Evolutionary conservation across 345 rosid species (phyloP).

Genomic region (Bruguiera gymnorhiza): DNA sequence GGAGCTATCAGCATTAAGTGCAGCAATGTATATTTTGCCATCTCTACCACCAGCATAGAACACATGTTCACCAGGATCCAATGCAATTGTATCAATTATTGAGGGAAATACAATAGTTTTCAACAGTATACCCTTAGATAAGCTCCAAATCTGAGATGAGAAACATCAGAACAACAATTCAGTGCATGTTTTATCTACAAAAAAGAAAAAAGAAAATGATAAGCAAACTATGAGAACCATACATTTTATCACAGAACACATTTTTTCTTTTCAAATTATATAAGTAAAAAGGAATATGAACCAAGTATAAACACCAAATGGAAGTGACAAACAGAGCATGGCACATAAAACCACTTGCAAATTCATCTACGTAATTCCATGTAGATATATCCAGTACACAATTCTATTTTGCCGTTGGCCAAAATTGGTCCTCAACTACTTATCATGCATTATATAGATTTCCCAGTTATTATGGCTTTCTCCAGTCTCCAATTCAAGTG

Average conservation of each 20-base stretch:
- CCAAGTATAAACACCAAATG: too few relatives aligned
- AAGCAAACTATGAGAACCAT: background rate
- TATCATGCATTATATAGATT: too few relatives aligned
- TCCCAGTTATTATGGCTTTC: background rate
- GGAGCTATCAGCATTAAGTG: slow-evolving; percentile 52
- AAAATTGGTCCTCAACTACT: too few relatives aligned
- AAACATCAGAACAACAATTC: background rate
- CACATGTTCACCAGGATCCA: slow-evolving; percentile 78
- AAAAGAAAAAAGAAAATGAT: background rate
- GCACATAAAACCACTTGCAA: background rate
- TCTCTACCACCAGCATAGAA: slow-evolving; percentile 88
- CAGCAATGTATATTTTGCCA: slow-evolving; percentile 71
- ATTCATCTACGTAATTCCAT: background rate
- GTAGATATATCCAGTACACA: too few relatives aligned
- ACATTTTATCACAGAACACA: too few relatives aligned
- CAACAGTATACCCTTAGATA: slow-evolving; percentile 57
- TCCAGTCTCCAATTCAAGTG: background rate
- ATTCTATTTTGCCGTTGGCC: too few relatives aligned
- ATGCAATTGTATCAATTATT: slow-evolving; percentile 62
- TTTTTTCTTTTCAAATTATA: too few relatives aligned
- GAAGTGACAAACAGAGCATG: background rate
- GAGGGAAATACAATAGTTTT: slow-evolving; percentile 69
- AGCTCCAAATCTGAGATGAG: slow-evolving; percentile 69
- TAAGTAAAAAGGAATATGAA: too few relatives aligned
- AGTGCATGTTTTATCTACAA: background rate